Evolutionary conservation across 2,329 filamentous ascomycete genomes (phyloP).

Genomic region (Calonectria crousiana): DNA sequence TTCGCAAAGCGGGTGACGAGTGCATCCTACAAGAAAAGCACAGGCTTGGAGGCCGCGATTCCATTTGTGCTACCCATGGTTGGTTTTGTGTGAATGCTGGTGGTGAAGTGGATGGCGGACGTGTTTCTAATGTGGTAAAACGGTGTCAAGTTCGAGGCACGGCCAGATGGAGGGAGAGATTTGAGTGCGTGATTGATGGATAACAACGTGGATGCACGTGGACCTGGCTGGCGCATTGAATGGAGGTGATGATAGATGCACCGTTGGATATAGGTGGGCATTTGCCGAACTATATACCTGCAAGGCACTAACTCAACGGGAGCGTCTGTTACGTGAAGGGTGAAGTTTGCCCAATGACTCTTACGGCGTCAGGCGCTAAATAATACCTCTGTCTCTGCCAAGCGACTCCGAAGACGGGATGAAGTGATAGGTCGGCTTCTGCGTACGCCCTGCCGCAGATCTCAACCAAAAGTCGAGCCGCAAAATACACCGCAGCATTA

Average conservation of each 20-base stretch:
- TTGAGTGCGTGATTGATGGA: slow-evolving; percentile 34
- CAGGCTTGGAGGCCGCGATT: slow-evolving; percentile 50
- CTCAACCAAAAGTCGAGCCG: not conserved
- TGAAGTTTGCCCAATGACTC: slow-evolving; percentile 37
- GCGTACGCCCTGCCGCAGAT: not conserved
- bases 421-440: not conserved
- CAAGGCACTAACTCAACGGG: not conserved
- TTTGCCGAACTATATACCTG: slow-evolving; percentile 4
- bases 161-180: slow-evolving; percentile 23
- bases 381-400: slow-evolving; percentile 27
- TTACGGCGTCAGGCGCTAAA: slow-evolving; percentile 37
- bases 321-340: slow-evolving; percentile 11
- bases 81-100: slow-evolving; percentile 24
- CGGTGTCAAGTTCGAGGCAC: slow-evolving; percentile 30
- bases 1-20: not conserved
- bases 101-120: slow-evolving; percentile 16
- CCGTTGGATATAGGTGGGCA: slow-evolving; percentile 19
- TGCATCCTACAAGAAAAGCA: slow-evolving; percentile 57
- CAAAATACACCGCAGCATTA: not conserved
- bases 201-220: slow-evolving; percentile 35
- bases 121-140: slow-evolving; percentile 25
- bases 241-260: slow-evolving; percentile 27
- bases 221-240: slow-evolving; percentile 40
- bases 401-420: slow-evolving; percentile 12
- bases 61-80: slow-evolving; percentile 52